Conservation (phyloP, 352 stramenopile species). For the Pythium pectinolyticum region DNA sequence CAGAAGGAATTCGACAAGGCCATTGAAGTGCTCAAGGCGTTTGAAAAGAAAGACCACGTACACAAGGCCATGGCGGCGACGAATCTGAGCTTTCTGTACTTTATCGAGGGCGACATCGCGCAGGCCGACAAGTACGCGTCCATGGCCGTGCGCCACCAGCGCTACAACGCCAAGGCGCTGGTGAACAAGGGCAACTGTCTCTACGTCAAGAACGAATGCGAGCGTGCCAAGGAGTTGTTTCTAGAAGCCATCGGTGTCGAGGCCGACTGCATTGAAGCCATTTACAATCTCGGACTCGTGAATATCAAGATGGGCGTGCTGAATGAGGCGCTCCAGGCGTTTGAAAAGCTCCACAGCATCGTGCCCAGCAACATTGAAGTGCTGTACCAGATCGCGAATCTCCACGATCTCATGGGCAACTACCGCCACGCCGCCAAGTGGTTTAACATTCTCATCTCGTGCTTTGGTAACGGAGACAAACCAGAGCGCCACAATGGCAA, state of each 20-base stretch:
- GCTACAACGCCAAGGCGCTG: conserved; percentile 96
- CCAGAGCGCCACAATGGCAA: conserved; percentile 38
- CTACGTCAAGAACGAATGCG: conserved; percentile 92
- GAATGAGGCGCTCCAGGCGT: conserved; percentile 92
- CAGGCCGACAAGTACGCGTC: conserved; percentile 92
- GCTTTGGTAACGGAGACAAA: conserved; percentile 84
- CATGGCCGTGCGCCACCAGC: conserved; percentile 90
- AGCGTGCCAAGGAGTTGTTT: conserved; percentile 94
- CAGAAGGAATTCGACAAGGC: conserved; percentile 94
- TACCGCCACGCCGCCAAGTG: conserved; percentile 90
- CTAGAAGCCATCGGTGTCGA: conserved; percentile 94
- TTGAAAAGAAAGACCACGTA: conserved; percentile 94
- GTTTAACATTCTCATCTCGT: conserved; percentile 93
- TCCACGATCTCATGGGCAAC: conserved; percentile 92
- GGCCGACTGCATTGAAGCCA: conserved; percentile 93
- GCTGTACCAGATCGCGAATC: conserved; percentile 95
- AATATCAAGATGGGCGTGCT: conserved; percentile 89
- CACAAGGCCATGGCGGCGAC: conserved; percentile 93
- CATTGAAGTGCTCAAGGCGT: conserved; percentile 93
- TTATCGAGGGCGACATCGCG: conserved; percentile 91
- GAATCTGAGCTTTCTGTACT: conserved; percentile 97
- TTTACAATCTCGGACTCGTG: conserved; percentile 95
- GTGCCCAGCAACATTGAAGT: conserved; percentile 91
- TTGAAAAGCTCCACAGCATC: conserved; percentile 97
- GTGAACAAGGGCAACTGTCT: conserved; percentile 98